Percentiles rank a stretch among this genome's conserved stretches.
phyloP scores from a whole-genome alignment of 1,284 basidiomycete genomes.

The Cryptococcus sp. region DNA sequence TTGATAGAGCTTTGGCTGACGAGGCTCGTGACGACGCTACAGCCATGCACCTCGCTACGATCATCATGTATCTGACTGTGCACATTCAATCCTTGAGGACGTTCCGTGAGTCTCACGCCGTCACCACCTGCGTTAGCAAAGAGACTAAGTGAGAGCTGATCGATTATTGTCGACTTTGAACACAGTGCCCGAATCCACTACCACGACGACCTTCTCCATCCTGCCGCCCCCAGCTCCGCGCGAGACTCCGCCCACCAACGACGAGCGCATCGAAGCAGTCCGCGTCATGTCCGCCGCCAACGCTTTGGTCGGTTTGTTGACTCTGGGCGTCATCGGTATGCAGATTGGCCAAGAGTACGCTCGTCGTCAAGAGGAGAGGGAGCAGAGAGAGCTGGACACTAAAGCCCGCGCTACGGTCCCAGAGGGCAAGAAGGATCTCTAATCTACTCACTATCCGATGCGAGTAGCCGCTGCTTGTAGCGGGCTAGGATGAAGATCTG shows the following conservation, averaged over 20 bases:
- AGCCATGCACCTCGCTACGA: conserved; percentile 72
- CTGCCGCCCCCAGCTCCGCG: conserved; percentile 56
- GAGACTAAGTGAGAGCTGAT: neutral
- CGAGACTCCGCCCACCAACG: conserved; percentile 60
- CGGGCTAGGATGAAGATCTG: neutral
- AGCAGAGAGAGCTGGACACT: conserved; percentile 58
- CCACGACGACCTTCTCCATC: conserved; percentile 45
- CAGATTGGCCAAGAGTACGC: conserved; percentile 87
- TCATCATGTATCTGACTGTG: conserved; percentile 77
- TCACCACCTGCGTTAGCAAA: no score
- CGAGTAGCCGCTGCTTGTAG: no score
- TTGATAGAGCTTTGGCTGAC: neutral
- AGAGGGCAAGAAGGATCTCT: conserved; percentile 45
- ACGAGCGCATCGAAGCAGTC: conserved; percentile 72
- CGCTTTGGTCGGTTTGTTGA: conserved; percentile 72
- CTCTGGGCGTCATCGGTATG: conserved; percentile 50
- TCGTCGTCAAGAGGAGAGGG: conserved; percentile 64
- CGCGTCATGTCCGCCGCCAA: conserved; percentile 79
- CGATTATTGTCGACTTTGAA: neutral
- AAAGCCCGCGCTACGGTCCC: conserved; percentile 19
- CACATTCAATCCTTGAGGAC: conserved; percentile 74
- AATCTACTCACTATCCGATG: no score
- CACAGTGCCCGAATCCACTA: conserved; percentile 41
- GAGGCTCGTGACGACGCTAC: neutral
- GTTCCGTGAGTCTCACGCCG: conserved; percentile 40